These are phyloP conservation scores for Trametes versicolor DNA, from an alignment of 1,284 basidiomycete species.

Conservation along the genomic window DNA sequence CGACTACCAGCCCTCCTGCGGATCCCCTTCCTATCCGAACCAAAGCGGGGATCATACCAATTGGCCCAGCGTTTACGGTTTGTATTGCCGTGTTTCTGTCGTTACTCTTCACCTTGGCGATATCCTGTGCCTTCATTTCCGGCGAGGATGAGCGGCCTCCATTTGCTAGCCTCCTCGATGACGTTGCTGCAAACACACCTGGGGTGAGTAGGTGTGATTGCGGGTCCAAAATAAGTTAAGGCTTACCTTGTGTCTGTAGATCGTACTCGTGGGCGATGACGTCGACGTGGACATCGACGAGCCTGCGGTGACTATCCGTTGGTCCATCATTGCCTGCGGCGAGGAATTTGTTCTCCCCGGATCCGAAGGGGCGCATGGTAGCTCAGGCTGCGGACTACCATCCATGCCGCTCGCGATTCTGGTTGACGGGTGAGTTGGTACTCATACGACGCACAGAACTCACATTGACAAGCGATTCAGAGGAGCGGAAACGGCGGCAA, in stretches of 20 bases:
- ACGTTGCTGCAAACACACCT: constrained; percentile 52
- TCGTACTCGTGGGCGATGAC: constrained; percentile 63
- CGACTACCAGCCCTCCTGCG: background rate
- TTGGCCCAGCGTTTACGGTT: constrained; percentile 53
- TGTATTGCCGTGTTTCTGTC: constrained; percentile 52
- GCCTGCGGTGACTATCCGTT: constrained; percentile 62
- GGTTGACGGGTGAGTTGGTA: constrained; percentile 59
- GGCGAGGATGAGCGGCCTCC: constrained; percentile 52
- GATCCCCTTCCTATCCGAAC: constrained; percentile 13
- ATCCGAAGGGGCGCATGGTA: constrained; percentile 60
- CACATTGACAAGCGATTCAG: constrained; percentile 36
- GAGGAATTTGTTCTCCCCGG: constrained; percentile 54
- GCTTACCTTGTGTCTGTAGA: constrained; percentile 41
- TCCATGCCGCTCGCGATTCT: constrained; percentile 53
- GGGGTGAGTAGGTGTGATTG: constrained; percentile 52
- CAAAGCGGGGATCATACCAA: constrained; percentile 45
- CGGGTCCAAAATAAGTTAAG: too few species aligned
- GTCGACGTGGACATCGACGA: constrained; percentile 69
- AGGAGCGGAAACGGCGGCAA: constrained; percentile 47
- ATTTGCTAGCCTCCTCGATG: constrained; percentile 54
- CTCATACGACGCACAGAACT: background rate
- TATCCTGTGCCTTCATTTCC: constrained; percentile 61
- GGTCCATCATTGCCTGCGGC: constrained; percentile 67
- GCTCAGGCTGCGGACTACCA: constrained; percentile 57
- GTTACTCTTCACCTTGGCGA: constrained; percentile 56